Evolutionary conservation across 2,329 filamentous ascomycete species (phyloP), one percentile per base, ranked within the genome.

Genomic region (Periconia macrospinosa): DNA sequence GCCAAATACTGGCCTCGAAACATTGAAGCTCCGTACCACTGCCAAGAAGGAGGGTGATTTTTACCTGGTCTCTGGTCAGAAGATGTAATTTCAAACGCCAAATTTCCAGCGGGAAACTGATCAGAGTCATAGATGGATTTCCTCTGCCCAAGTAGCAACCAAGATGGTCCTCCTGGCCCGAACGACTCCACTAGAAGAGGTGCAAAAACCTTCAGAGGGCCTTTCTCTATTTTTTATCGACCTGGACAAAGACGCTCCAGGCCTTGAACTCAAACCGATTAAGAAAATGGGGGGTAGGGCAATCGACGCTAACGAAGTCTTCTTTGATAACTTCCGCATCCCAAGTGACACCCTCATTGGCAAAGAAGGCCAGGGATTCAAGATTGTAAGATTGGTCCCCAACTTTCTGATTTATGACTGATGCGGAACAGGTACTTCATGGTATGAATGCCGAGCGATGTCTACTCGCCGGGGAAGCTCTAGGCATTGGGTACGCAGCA

Each of bases 231-330:
- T 95, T 71, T 94, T 87, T 65, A 91, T 95, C 54, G 85, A 90
- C 54, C 80, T 95, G 5, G 84, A 93, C 68, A 81, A 81, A 19
- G 67, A 68, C 0, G 75, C 81, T 3, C 81, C 87, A 0, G 83
- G 83, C 0, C 76, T 93, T 1, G 83, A 88, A 10, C 77, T 94
- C 67, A 84, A 84, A 42, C 84, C 78, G 66, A 95, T 95, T 62
- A 86, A 84, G 72, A 95, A 95, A 71, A 94, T 95, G 90, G 91
- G 91, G 9, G 89, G 90, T 0, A 79, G 89, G 13, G 89, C 90
- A 0, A 85, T 95, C 1, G 90, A 94, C 64, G 89, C 90, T 0
- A 95, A 95, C 61, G 89, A 94, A 67, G 87, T 95, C 1, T 95
- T 95, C 72, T 94, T 95, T 68, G 89, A 94, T 70, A 83, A 87